These are phyloP conservation scores for Microdochium paspali DNA, from an alignment of 2,329 filamentous ascomycete genomes.

Conservation along the genomic window DNA sequence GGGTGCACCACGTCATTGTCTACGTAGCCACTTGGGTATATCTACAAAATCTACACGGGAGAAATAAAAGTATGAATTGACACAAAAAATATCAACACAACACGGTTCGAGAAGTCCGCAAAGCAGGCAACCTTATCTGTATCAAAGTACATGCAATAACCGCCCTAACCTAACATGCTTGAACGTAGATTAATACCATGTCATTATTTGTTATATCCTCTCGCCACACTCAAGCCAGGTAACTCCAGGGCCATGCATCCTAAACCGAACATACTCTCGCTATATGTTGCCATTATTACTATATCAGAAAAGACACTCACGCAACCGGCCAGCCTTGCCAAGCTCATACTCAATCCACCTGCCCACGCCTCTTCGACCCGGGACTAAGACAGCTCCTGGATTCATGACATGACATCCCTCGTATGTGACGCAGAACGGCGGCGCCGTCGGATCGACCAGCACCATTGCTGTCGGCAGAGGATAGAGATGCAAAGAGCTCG, in stretches of 20 bases:
- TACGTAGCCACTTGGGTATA: too few species aligned
- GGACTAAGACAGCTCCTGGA: conserved; percentile 66
- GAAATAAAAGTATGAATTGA: too few species aligned
- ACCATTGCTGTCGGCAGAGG: conserved; percentile 79
- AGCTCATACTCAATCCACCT: conserved; percentile 86
- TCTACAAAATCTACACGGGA: too few species aligned
- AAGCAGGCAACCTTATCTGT: too few species aligned
- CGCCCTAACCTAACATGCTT: too few species aligned
- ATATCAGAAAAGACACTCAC: conserved; percentile 49
- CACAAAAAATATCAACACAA: too few species aligned
- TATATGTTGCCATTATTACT: neutral
- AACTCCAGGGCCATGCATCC: neutral
- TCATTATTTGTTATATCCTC: too few species aligned
- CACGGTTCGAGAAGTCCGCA: too few species aligned
- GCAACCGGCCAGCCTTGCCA: conserved; percentile 49
- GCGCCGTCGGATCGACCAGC: conserved; percentile 71
- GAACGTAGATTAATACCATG: too few species aligned
- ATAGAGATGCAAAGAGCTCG: conserved; percentile 68
- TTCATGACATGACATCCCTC: conserved; percentile 97
- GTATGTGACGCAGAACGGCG: conserved; percentile 81
- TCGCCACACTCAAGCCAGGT: neutral
- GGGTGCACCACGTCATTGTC: too few species aligned
- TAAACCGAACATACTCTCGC: neutral
- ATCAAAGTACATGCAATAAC: too few species aligned
- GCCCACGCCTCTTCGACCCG: conserved; percentile 57